Evolutionary conservation across 2,329 filamentous ascomycete species (phyloP), one percentile per base, ranked within the genome.

Genomic region (Acephala macrosclerotiorum): DNA sequence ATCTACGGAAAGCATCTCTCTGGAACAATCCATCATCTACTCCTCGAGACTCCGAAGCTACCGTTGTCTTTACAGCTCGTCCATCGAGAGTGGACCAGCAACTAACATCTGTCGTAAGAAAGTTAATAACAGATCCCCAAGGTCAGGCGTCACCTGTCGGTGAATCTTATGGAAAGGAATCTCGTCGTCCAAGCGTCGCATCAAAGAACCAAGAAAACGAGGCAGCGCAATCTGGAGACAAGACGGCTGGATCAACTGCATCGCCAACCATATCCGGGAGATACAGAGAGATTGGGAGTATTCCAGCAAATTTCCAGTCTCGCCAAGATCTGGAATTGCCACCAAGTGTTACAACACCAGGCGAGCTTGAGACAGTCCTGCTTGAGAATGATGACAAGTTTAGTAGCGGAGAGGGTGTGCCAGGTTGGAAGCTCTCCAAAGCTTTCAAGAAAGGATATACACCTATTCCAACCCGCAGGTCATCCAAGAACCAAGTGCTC

Each of bases 1-100:
- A 74, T 58, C 55, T 74, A 16, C 68, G 68, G 35, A 60, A 66
- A 42, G 60, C 64, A 11, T 70, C 69, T 26, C 58, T 73, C 22
- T 70, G 68, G 69, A 67, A 67, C 26, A 40, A 66, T n/a, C 45
- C 60, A 16, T 35, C 35, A 9, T 68, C 66, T n/a, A 35, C 35
- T 20, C 60, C 26, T 18, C 35, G 40, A 11, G 58, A 64, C 2
- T 68, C 66, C 5, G 66, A 66, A 53, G 40, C 61, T 33, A 66
- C 66, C 9, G 61, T 68, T n/a, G 38, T 63, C 20, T 25, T 58
- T 29, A 53, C 49, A 53, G n/a, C 22, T 16, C 49, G 49, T 14
- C 25, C 25, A 3, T 49, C 45, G 20, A 49, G 8, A 49, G 22
- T 49, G 25, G 45, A 49, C 20, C 18, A 6, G 18, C 25, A 14